Percentiles rank a stretch among this genome's conserved stretches.
phyloP scores from a whole-genome alignment of 371 early-diverging fungal genomes.

The Rhizopus delemar region DNA sequence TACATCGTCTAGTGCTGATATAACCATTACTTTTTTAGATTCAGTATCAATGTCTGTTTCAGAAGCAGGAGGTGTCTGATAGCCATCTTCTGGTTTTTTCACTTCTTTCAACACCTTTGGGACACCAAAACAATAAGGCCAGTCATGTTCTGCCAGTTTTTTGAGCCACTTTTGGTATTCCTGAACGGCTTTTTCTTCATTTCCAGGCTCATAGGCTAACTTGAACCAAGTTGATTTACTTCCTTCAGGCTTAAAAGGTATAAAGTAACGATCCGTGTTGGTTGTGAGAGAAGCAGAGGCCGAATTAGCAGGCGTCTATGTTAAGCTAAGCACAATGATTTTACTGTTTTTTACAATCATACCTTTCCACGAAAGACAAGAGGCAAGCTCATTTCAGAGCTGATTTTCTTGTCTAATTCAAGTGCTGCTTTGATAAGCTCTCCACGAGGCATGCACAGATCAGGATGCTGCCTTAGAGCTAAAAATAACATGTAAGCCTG shows the following conservation, averaged over 20 bases:
- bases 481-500: constrained; percentile 76
- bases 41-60: background rate
- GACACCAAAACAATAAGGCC: constrained; percentile 76
- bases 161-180: constrained; percentile 77
- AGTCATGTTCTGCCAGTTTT: constrained; percentile 64
- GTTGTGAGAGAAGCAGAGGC: constrained; percentile 77
- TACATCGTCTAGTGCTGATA: too few species aligned
- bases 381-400: constrained; percentile 66
- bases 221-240: constrained; percentile 68
- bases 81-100: background rate
- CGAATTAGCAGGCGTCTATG: constrained; percentile 79
- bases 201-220: constrained; percentile 73
- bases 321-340: constrained; percentile 1
- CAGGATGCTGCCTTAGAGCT: constrained; percentile 66
- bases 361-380: constrained; percentile 82
- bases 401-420: constrained; percentile 69
- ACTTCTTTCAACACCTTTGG: constrained; percentile 17
- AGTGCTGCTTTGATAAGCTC: constrained; percentile 74
- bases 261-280: constrained; percentile 78
- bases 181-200: constrained; percentile 65
- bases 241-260: constrained; percentile 66
- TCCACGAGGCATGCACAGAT: constrained; percentile 60
- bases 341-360: constrained; percentile 11
- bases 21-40: background rate
- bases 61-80: constrained; percentile 8